Base-by-base conservation (phyloP, 352 stramenopile species). In the Phytophthora nicotianae region DNA sequence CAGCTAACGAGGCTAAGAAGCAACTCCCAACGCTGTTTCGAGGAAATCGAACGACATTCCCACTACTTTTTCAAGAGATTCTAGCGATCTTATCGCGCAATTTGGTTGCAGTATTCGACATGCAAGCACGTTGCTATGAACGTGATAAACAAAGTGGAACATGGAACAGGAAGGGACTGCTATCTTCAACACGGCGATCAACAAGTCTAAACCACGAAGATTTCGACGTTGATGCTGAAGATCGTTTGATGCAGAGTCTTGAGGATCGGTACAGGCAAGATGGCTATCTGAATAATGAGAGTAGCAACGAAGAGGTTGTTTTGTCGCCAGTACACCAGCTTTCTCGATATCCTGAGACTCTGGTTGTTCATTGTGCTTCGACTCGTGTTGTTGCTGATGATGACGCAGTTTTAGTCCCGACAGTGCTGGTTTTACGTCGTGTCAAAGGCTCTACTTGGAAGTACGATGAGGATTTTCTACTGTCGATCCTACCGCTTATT, bases 391-490 rank as follows among this genome's bases (percentile, higher is more conserved):
- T 81, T 0, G 46, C 60, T 4, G 58, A 67, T 40, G 71, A 82
- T 23, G 8, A 51, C 1, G 69, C 47, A 14, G 17, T 37, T 4
- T 49, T 72, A 20, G 7, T 62, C 0, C 32, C 58, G 16, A 86
- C 77, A 0, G 57, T 58, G 11, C 60, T 94, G 2, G 50, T 91
- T 0, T 33, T 94, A 24, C 80, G 67, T 1, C 72, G 85, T 3
- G 74, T 89, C 0, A 50, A 50, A 6, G 73, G 74, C 0, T 76
- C 73, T 7, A 75, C 71, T 1, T 92, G 83, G 83, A 43, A 40
- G 13, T 89, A 88, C 42, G 83, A 91, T 37, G 40, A 79, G 17
- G 81, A 90, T 5, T 83, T 91, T 21, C 35, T 94, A 3, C 24
- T 54, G 1, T 68, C 57, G 3, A 42, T 90, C 14, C 11, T 88